A percentile compares a stretch with the other conserved stretches of the same genome.
phyloP scores from a whole-genome alignment of 306 rosid species.

The Quercus aquifolioides region DNA sequence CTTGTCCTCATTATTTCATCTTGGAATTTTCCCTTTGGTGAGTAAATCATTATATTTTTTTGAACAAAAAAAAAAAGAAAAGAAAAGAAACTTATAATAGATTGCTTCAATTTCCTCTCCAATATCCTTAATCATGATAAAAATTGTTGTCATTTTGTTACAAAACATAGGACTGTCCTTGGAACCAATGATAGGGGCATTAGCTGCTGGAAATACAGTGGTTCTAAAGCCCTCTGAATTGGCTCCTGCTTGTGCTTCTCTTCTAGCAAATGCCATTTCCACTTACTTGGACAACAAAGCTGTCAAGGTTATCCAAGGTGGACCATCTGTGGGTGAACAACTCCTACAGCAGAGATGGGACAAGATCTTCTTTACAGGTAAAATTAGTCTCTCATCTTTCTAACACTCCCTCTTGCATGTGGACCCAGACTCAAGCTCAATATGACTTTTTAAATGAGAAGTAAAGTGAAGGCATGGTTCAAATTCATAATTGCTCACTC shows the following conservation, averaged over 20 bases:
- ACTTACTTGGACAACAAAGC: slow-evolving; percentile 52
- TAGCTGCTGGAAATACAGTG: slow-evolving; percentile 71
- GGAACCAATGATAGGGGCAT: slow-evolving; percentile 81
- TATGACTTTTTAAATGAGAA: no score
- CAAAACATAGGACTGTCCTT: slow-evolving; percentile 53
- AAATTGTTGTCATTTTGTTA: neutral
- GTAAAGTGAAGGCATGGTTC: no score
- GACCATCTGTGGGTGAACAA: slow-evolving; percentile 41
- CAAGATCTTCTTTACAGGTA: slow-evolving; percentile 78
- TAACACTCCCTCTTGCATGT: no score
- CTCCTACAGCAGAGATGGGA: slow-evolving; percentile 61
- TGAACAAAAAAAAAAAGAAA: neutral
- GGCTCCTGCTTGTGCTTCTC: slow-evolving; percentile 50
- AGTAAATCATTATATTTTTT: slow-evolving; percentile 11
- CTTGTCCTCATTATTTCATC: slow-evolving; percentile 70
- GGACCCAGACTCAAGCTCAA: no score
- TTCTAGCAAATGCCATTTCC: slow-evolving; percentile 39
- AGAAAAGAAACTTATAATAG: neutral
- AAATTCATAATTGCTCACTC: no score
- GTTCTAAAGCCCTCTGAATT: slow-evolving; percentile 70
- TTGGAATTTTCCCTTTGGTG: slow-evolving; percentile 86
- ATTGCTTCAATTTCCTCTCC: neutral
- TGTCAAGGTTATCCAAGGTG: slow-evolving; percentile 59
- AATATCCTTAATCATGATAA: neutral
- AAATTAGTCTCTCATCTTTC: neutral